These are phyloP conservation scores for Colletotrichum lupini DNA, from an alignment of 2,329 filamentous ascomycete species.

Conservation along the genomic window DNA sequence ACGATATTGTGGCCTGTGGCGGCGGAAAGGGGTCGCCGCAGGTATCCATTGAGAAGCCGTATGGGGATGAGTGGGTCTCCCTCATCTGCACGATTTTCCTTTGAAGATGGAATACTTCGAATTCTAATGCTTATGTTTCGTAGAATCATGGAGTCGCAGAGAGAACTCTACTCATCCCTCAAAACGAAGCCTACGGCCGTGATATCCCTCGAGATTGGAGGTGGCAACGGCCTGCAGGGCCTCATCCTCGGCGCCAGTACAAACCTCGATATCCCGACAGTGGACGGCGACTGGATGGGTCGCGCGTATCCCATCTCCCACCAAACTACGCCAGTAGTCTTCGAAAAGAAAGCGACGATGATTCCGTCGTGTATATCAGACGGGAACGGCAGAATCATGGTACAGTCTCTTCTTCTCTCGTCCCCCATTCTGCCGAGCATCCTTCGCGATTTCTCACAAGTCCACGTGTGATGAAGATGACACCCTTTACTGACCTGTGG, in stretches of 20 bases:
- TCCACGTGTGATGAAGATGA: background rate
- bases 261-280: slow-evolving; percentile 61
- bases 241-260: slow-evolving; percentile 65
- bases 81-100: background rate
- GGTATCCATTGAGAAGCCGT: slow-evolving; percentile 66
- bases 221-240: slow-evolving; percentile 70
- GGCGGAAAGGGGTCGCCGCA: slow-evolving; percentile 67
- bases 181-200: slow-evolving; percentile 51
- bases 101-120: too few relatives aligned
- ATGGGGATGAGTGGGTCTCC: slow-evolving; percentile 1
- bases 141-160: slow-evolving; percentile 57
- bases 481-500: background rate
- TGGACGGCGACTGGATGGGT: slow-evolving; percentile 69
- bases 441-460: too few relatives aligned
- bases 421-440: too few relatives aligned
- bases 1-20: slow-evolving; percentile 57
- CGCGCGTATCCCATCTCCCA: slow-evolving; percentile 64
- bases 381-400: slow-evolving; percentile 51
- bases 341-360: slow-evolving; percentile 48
- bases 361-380: slow-evolving; percentile 41
- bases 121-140: background rate
- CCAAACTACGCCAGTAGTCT: slow-evolving; percentile 59
- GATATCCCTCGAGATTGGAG: slow-evolving; percentile 65
- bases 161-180: slow-evolving; percentile 62
- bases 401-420: slow-evolving; percentile 23